These are phyloP conservation scores for Heliamphora pulchella DNA, from an alignment of 179 eudicot species.

Conservation along the genomic window DNA sequence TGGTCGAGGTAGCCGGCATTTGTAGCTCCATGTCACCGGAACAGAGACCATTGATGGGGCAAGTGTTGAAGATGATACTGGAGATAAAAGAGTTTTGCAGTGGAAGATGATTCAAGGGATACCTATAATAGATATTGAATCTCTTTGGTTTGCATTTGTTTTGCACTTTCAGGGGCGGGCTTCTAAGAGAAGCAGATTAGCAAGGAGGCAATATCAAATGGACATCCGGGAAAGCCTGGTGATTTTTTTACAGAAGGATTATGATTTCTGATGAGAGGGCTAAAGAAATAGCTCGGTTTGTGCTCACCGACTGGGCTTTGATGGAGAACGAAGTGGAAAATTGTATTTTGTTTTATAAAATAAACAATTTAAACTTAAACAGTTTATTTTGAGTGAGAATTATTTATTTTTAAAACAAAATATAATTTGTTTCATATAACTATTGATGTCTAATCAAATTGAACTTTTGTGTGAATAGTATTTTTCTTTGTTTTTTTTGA, in stretches of 20 bases:
- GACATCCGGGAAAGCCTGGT: neutral
- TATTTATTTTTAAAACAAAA: no score
- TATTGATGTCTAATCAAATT: no score
- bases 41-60: conserved; percentile 84
- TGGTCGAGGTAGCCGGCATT: conserved; percentile 61
- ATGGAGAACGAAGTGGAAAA: no score
- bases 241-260: neutral
- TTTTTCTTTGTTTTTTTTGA: no score
- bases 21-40: conserved; percentile 80
- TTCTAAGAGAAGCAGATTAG: neutral
- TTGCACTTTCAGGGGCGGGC: neutral
- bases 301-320: no score
- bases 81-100: conserved; percentile 54
- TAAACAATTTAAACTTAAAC: no score
- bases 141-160: neutral
- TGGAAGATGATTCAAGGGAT: conserved; percentile 22
- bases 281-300: no score
- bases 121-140: conserved; percentile 17
- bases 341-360: no score
- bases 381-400: no score
- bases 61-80: conserved; percentile 80
- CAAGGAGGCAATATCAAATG: neutral
- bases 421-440: no score
- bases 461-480: no score
- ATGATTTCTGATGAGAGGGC: no score